Conservation (phyloP, 192 early-diverging fungal species). For the Mycoemilia scoparia region DNA sequence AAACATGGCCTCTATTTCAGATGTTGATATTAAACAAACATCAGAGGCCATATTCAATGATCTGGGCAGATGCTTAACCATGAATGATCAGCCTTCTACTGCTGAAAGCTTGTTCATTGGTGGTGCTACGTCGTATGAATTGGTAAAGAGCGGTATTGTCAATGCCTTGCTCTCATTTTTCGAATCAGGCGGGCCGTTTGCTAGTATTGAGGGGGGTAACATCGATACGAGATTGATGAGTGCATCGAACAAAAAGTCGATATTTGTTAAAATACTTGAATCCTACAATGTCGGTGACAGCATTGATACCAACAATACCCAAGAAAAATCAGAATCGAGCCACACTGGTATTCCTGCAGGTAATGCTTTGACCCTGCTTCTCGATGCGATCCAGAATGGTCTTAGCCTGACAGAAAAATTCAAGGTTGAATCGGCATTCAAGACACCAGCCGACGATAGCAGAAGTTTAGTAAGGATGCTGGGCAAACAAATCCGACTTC, state of each 20-base stretch:
- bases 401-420: constrained; percentile 42
- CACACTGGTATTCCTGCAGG: no score
- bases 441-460: constrained; percentile 13
- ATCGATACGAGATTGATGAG: no score
- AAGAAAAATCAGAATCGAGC: no score
- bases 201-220: neutral
- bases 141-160: constrained; percentile 57
- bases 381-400: constrained; percentile 50
- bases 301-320: no score
- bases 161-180: constrained; percentile 36
- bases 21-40: no score
- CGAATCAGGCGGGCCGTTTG: neutral
- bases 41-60: constrained; percentile 2
- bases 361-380: constrained; percentile 31
- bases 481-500: constrained; percentile 54
- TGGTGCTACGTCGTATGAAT: constrained; percentile 61
- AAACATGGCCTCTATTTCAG: no score
- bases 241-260: no score
- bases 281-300: no score
- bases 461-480: constrained; percentile 43
- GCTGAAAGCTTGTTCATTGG: no score
- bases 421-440: constrained; percentile 39
- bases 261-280: no score
- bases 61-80: constrained; percentile 1
- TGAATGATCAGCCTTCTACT: no score